These are phyloP conservation scores for Leccinum subtestaceum DNA, from an alignment of 768 basidiomycete species.

Conservation along the genomic window DNA sequence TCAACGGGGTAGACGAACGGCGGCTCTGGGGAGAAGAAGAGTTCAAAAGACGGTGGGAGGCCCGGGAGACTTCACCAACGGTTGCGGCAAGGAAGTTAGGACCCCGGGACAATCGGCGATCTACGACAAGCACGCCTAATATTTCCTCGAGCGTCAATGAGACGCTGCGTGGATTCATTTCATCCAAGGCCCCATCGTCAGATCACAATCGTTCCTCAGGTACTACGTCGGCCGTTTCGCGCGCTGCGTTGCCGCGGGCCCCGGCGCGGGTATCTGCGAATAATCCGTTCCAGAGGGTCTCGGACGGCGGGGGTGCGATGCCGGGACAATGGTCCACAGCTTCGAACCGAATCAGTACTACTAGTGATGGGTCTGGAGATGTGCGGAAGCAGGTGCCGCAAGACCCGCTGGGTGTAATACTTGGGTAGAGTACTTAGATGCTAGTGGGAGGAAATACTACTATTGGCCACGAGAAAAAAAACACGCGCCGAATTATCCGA, in stretches of 20 bases:
- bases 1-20: constrained; percentile 59
- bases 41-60: constrained; percentile 36
- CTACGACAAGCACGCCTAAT: constrained; percentile 7
- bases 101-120: constrained; percentile 13
- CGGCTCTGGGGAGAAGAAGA: constrained; percentile 59
- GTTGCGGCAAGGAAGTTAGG: constrained; percentile 21
- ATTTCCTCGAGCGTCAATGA: constrained; percentile 21
- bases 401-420: constrained; percentile 30
- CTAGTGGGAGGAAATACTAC: constrained; percentile 1
- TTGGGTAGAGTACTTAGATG: constrained; percentile 17
- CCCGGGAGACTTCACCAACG: constrained; percentile 24
- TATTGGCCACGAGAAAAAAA: constrained; percentile 18
- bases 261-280: constrained; percentile 27
- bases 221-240: constrained; percentile 6
- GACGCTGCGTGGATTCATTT: constrained; percentile 18
- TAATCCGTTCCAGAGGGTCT: constrained; percentile 30
- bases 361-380: constrained; percentile 6
- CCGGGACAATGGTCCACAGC: constrained; percentile 5
- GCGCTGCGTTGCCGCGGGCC: constrained; percentile 16
- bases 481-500: constrained; percentile 10
- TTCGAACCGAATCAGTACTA: neutral
- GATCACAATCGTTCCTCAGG: constrained; percentile 18
- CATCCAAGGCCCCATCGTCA: constrained; percentile 13
- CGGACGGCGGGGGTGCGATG: constrained; percentile 7
- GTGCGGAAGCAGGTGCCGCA: constrained; percentile 13